These are phyloP conservation scores for Discostella pseudostelligera DNA, from an alignment of 108 stramenopile species.

Conservation along the genomic window DNA sequence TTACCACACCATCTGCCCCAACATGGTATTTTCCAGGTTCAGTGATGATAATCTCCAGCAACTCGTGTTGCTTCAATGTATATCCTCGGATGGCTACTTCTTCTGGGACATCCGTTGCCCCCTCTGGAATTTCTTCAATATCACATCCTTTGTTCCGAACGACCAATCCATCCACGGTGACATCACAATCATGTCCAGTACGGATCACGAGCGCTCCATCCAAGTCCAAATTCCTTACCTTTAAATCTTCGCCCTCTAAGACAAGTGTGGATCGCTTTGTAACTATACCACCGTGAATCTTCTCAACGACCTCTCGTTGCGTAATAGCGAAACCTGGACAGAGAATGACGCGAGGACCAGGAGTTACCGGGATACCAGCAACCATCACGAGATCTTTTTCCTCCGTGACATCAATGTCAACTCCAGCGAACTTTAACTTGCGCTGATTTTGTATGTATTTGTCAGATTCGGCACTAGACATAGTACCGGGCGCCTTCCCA, in stretches of 20 bases:
- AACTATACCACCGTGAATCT: conserved; percentile 70
- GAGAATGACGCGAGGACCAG: conserved; percentile 81
- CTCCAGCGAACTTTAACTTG: conserved; percentile 77
- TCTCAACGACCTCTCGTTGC: conserved; percentile 68
- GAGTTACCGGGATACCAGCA: conserved; percentile 79
- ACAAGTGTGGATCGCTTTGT: conserved; percentile 74
- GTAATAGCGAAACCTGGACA: conserved; percentile 79
- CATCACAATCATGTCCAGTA: conserved; percentile 61
- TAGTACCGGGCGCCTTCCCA: conserved; percentile 79
- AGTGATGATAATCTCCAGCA: conserved; percentile 64
- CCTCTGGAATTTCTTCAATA: conserved; percentile 59
- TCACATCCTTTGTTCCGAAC: conserved; percentile 83
- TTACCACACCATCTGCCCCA: conserved; percentile 63
- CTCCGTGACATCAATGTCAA: conserved; percentile 62
- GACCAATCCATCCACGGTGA: conserved; percentile 72
- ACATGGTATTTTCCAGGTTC: conserved; percentile 81
- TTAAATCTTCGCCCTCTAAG: conserved; percentile 72
- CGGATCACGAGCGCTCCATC: conserved; percentile 85
- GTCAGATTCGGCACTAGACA: conserved; percentile 87
- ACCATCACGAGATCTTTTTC: conserved; percentile 68
- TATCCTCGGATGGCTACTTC: conserved; percentile 84
- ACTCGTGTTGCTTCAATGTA: conserved; percentile 79
- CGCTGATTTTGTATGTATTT: conserved; percentile 86
- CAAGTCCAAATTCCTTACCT: conserved; percentile 71
- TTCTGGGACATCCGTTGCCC: conserved; percentile 63